phyloP scores from a whole-genome alignment of 768 basidiomycete genomes.

The Suillus subaureus region DNA sequence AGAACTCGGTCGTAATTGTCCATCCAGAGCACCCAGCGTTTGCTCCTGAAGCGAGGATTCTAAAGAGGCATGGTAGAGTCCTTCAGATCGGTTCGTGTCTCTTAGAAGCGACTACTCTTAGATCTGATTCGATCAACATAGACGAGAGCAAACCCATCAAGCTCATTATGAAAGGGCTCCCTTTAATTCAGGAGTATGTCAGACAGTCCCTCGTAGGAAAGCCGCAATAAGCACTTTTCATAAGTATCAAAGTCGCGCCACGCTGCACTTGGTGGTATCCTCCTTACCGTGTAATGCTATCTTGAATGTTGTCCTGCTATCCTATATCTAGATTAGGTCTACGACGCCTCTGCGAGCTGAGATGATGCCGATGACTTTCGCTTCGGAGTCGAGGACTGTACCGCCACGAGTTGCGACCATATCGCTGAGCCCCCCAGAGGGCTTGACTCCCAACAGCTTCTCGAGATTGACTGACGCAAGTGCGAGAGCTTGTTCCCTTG shows the following conservation, averaged over 20 bases:
- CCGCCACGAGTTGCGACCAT: constrained; percentile 60
- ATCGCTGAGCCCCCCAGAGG: constrained; percentile 41
- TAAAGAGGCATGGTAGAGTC: constrained; percentile 68
- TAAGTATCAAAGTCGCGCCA: background rate
- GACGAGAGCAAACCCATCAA: constrained; percentile 76
- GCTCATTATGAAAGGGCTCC: constrained; percentile 68
- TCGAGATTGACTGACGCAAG: constrained; percentile 59
- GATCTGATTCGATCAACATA: constrained; percentile 26
- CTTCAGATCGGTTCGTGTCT: constrained; percentile 57
- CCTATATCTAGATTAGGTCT: constrained; percentile 45
- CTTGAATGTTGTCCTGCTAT: constrained; percentile 1
- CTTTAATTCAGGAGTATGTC: constrained; percentile 62
- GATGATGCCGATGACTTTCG: constrained; percentile 55
- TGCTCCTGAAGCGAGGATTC: constrained; percentile 38
- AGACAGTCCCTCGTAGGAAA: constrained; percentile 26
- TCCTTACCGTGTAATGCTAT: constrained; percentile 4
- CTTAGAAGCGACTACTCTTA: background rate
- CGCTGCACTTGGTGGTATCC: background rate
- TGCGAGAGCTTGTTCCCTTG: constrained; percentile 50
- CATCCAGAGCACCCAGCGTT: constrained; percentile 62
- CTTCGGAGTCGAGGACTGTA: constrained; percentile 48
- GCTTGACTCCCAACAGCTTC: constrained; percentile 37
- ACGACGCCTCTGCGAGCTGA: constrained; percentile 50
- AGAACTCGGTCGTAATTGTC: constrained; percentile 76
- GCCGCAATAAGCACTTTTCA: constrained; percentile 1